Evolutionary conservation across 1,139 yeast genomes (phyloP).

Genomic region (Hansenula anomala): DNA sequence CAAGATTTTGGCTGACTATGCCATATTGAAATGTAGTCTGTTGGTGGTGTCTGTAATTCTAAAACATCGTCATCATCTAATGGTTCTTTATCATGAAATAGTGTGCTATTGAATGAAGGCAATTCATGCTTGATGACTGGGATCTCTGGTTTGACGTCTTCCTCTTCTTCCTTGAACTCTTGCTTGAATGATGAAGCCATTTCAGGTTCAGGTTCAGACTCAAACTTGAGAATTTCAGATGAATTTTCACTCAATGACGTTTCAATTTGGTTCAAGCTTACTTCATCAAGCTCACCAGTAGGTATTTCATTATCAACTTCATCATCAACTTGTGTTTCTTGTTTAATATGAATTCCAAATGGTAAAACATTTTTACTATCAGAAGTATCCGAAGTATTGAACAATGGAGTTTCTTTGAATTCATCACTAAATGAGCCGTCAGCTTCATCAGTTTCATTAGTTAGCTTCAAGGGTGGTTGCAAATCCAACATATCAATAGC

Average conservation of each 20-base stretch:
- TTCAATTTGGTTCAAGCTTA: slow-evolving; percentile 6
- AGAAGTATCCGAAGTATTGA: slow-evolving; percentile 10
- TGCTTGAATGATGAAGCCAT: neutral
- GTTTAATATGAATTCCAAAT: neutral
- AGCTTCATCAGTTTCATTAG: slow-evolving; percentile 1
- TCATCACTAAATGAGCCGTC: slow-evolving; percentile 17
- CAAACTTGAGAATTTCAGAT: slow-evolving; percentile 1
- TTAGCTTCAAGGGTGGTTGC: slow-evolving; percentile 1
- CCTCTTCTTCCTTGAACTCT: neutral
- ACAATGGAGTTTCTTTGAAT: slow-evolving; percentile 14
- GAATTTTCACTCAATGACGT: slow-evolving; percentile 3
- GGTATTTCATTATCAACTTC: slow-evolving; percentile 27
- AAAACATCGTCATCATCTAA: slow-evolving; percentile 4
- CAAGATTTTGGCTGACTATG: slow-evolving; percentile 16
- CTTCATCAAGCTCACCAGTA: neutral
- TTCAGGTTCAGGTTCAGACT: neutral
- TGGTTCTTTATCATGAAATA: slow-evolving; percentile 21
- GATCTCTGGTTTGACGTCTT: neutral
- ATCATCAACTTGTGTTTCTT: slow-evolving; percentile 12
- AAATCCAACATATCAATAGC: slow-evolving; percentile 7
- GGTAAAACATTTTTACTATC: neutral
- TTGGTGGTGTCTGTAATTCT: slow-evolving; percentile 9
- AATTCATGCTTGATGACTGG: slow-evolving; percentile 6
- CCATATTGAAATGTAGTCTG: slow-evolving; percentile 23
- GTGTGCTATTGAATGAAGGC: slow-evolving; percentile 18